phyloP scores from a whole-genome alignment of 2,329 filamentous ascomycete species.

The Botryosphaeria dothidea region DNA sequence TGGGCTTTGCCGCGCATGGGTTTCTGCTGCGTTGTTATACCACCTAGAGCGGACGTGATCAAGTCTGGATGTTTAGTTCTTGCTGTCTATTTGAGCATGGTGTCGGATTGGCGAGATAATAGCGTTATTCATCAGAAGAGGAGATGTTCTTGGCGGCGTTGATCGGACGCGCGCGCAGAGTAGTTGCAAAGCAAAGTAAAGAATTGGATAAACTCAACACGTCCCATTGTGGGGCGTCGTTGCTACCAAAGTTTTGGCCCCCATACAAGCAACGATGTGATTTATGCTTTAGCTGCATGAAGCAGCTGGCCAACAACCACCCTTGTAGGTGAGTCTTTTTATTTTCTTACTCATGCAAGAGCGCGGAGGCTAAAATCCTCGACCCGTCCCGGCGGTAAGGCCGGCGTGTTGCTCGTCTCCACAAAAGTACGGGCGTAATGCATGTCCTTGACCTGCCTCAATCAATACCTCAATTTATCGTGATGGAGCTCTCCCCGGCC shows the following conservation, averaged over 20 bases:
- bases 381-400: not conserved
- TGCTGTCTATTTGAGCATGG: constrained; percentile 2
- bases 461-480: not conserved
- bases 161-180: not conserved
- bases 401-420: not conserved
- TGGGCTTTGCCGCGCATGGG: not conserved
- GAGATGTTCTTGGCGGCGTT: not conserved
- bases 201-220: not conserved
- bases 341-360: not conserved
- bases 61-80: not conserved
- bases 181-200: constrained; percentile 3
- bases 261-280: not conserved
- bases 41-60: not conserved
- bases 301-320: not conserved
- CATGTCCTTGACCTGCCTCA: not conserved
- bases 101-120: constrained; percentile 1
- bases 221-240: not conserved
- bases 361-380: not conserved
- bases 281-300: not conserved
- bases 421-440: constrained; percentile 2
- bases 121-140: not conserved
- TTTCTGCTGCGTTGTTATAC: constrained; percentile 1
- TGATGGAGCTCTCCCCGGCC: not conserved
- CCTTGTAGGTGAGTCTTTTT: not conserved
- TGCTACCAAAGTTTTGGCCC: not conserved